Conservation (phyloP, 345 rosid species). For the Physaria fendleri region DNA sequence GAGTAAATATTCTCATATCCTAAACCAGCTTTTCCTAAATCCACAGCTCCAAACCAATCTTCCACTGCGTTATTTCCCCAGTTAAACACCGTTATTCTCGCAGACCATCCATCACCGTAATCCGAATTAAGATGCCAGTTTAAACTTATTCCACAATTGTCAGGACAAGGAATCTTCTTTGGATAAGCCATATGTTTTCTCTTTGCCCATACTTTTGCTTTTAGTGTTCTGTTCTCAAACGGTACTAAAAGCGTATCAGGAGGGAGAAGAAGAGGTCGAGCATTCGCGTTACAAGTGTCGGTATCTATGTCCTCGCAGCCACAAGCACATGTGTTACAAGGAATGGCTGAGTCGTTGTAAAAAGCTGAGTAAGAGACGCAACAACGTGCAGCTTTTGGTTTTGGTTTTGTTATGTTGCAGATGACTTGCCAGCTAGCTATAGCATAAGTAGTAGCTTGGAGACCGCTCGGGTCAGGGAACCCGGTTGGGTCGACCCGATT, state of each 20-base stretch:
- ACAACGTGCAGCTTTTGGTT: conserved; percentile 47
- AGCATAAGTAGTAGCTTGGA: conserved; percentile 47
- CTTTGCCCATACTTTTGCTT: conserved; percentile 73
- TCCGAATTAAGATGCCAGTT: conserved; percentile 89
- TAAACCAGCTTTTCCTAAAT: conserved; percentile 47
- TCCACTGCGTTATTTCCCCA: conserved; percentile 53
- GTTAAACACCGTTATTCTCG: conserved; percentile 70
- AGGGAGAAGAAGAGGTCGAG: conserved; percentile 58
- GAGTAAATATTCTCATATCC: conserved; percentile 74
- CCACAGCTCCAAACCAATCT: conserved; percentile 73
- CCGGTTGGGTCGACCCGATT: conserved; percentile 57
- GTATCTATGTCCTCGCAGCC: conserved; percentile 52
- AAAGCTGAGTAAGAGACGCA: conserved; percentile 94
- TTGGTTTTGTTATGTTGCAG: conserved; percentile 74
- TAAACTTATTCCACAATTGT: conserved; percentile 82
- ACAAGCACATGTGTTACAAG: conserved; percentile 89
- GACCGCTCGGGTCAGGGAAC: conserved; percentile 73
- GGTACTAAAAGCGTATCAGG: conserved; percentile 68
- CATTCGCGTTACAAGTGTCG: conserved; percentile 46
- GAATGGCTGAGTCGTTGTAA: conserved; percentile 68
- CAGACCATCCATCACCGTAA: conserved; percentile 65
- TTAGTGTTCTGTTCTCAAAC: conserved; percentile 53
- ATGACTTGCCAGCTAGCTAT: conserved; percentile 71
- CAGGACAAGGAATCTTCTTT: conserved; percentile 70
- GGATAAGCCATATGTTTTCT: conserved; percentile 43